These are phyloP conservation scores for Paulownia fortunei DNA, from an alignment of 257 asterid species.

Conservation along the genomic window DNA sequence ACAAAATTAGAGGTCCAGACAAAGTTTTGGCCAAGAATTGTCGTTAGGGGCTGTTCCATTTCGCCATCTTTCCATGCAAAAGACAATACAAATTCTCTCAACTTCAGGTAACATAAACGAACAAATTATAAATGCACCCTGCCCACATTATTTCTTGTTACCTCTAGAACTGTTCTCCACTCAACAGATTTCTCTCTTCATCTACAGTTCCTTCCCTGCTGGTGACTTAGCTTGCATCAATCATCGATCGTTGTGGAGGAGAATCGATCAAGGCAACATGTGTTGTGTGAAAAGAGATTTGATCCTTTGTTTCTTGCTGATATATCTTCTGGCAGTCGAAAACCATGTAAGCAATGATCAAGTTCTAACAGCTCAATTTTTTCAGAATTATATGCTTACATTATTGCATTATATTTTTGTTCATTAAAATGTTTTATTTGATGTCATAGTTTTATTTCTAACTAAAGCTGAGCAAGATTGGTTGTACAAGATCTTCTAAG, in stretches of 20 bases:
- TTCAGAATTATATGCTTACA: no score
- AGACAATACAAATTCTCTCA: not conserved
- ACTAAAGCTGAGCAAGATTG: not conserved
- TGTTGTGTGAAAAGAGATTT: not conserved
- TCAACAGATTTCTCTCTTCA: not conserved
- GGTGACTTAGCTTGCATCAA: no score
- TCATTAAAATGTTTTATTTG: not conserved
- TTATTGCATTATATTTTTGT: not conserved
- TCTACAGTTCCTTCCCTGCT: not conserved
- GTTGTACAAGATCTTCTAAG: no score
- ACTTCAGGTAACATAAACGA: not conserved
- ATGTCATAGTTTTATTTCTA: not conserved
- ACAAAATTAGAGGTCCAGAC: not conserved
- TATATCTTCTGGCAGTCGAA: constrained; percentile 27
- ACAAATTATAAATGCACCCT: not conserved
- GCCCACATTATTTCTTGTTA: not conserved
- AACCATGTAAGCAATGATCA: constrained; percentile 30
- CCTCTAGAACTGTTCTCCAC: not conserved
- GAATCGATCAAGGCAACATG: constrained; percentile 27
- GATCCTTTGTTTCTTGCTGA: constrained; percentile 28
- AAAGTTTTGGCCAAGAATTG: no score
- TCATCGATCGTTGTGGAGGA: no score
- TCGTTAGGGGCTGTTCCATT: no score
- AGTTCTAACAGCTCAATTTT: no score
- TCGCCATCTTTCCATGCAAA: constrained; percentile 19